Conservation (phyloP, 2,329 filamentous ascomycete genomes). For the Plenodomus lindquistii region DNA sequence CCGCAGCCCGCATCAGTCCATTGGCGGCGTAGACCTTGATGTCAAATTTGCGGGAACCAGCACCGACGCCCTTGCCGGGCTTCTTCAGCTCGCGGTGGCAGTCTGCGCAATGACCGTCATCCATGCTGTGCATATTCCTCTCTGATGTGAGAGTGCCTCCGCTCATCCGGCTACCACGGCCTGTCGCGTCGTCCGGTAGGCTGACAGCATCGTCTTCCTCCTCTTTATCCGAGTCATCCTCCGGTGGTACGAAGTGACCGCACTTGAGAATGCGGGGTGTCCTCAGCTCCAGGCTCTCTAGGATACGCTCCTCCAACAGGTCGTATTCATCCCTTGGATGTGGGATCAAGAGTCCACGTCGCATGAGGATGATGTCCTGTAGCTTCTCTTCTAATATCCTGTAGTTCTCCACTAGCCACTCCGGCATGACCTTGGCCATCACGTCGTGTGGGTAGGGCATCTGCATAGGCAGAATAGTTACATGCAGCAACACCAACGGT, state of each 20-base stretch:
- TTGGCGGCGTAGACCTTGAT: conserved; percentile 94
- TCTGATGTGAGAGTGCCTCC: conserved; percentile 40
- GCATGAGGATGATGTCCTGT: conserved; percentile 68
- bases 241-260: conserved; percentile 67
- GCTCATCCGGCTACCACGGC: conserved; percentile 42
- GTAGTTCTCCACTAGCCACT: conserved; percentile 62
- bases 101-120: conserved; percentile 53
- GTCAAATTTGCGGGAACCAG: conserved; percentile 64
- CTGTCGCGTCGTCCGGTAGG: conserved; percentile 32
- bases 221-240: conserved; percentile 46
- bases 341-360: conserved; percentile 73
- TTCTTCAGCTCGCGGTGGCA: conserved; percentile 49
- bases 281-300: conserved; percentile 74
- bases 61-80: conserved; percentile 40
- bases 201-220: conserved; percentile 41
- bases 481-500: conserved; percentile 78
- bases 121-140: conserved; percentile 24
- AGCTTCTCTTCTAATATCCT: conserved; percentile 70
- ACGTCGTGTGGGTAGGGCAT: conserved; percentile 61
- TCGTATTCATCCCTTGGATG: conserved; percentile 83
- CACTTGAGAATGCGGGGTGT: conserved; percentile 73
- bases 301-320: conserved; percentile 73
- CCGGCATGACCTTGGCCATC: conserved; percentile 57
- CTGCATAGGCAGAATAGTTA: conserved; percentile 72
- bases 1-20: conserved; percentile 86